Evolutionary conservation across 371 early-diverging fungal species (phyloP), one percentile per base, ranked within the genome.

Genomic region (Apophysomyces ossiformis): DNA sequence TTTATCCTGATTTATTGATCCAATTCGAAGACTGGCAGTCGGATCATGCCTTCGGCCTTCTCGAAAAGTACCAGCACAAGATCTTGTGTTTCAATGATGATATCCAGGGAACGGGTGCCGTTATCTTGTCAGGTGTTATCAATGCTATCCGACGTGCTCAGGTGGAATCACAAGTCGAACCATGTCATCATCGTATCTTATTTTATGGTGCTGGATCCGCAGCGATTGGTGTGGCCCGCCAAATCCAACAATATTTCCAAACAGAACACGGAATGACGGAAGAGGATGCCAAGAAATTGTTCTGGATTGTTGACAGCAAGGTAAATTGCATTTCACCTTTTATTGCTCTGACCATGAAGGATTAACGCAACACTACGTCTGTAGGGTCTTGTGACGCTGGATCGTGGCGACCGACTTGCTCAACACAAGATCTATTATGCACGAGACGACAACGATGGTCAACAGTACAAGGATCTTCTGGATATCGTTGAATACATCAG

Each of bases 1-100:
- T 87, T 11, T 93, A 91, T 82, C 95, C 95, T 16, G 72, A 87
- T 6, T 59, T 95, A 60, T 71, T 97, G 21, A 87, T 97, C 43
- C 97, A 97, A 78, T 96, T 95, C 66, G 97, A 97, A 71, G 97
- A 97, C 70, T 97, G 95, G 76, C 92, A 93, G 8, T 90, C 93
- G 9, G 95, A 94, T 65, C 95, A 95, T 60, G 85, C 94, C 5
- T 92, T 93, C 74, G 92, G 85, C 5, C 71, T 93, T 16, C 68
- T 92, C 16, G 79, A 86, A 13, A 81, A 83, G 59, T 92, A 93
- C 75, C 88, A 92, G 62, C 68, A 91, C 47, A 74, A 83, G 21
- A 82, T 84, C 36, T 81, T 87, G 57, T 89, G 87, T 73, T 95
- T 95, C 77, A 95, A 95, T 66, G 95, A 79, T 46, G 80, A 79